Percentiles rank a stretch among this genome's conserved stretches.
phyloP scores from a whole-genome alignment of 176 grass and related monocot genomes.

The Triticum urartu region DNA sequence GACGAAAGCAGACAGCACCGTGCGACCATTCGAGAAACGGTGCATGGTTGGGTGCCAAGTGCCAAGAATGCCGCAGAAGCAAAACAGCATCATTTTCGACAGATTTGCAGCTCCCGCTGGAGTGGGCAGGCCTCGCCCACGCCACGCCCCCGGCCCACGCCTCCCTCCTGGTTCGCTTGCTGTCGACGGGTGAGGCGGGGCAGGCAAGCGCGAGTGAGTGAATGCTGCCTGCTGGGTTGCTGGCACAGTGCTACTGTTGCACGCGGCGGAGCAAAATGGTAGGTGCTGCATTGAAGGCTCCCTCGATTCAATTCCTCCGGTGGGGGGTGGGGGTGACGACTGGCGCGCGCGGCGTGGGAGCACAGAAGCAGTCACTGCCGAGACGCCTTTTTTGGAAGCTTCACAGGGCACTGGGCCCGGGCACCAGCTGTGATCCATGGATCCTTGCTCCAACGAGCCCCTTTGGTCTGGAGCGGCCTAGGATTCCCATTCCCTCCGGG shows the following conservation, averaged over 20 bases:
- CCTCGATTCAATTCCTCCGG: slow-evolving; percentile 29
- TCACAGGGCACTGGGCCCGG: neutral
- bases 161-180: neutral
- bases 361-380: neutral
- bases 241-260: neutral
- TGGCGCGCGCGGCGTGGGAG: neutral
- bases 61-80: neutral
- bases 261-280: slow-evolving; percentile 11
- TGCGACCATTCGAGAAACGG: neutral
- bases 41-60: neutral
- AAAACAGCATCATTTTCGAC: neutral
- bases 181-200: neutral
- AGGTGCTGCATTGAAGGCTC: slow-evolving; percentile 18
- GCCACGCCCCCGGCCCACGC: neutral
- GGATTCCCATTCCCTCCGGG: neutral
- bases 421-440: neutral
- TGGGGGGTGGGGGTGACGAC: neutral
- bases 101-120: neutral
- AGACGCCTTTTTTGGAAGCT: slow-evolving; percentile 5
- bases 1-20: neutral
- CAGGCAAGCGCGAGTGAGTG: slow-evolving; percentile 17
- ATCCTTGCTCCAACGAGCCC: neutral
- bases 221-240: neutral
- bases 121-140: neutral
- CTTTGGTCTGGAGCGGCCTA: too few relatives aligned